Base-by-base conservation (phyloP, 2,329 filamentous ascomycete species). In the Aspergillus tubingensis region DNA sequence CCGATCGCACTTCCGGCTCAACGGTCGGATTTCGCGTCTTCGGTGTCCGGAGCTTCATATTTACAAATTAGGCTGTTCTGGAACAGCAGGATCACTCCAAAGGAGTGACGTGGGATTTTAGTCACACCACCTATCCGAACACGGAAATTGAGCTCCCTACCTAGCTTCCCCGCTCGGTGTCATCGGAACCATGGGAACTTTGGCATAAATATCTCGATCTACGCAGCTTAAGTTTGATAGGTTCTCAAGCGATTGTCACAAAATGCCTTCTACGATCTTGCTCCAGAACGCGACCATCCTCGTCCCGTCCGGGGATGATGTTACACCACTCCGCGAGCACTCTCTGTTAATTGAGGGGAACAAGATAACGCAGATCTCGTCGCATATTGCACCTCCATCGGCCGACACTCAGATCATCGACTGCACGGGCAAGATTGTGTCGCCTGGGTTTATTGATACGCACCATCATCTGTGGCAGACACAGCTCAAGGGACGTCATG, bases 381-480 rank as follows among this genome's bases (percentile, higher is more conserved):
- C 49, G 3, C 38, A 64, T 3, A 62, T 72, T 6, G 30, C 27
- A 3, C 50, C 63, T 2, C 59, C 67, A 0, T 17, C 41, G 2
- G 55, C 51, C 1, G 50, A 48, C 3, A 59, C 67, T 0, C 62
- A 70, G 27, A 60, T 81, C 3, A 70, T 82, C 25, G 76, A 83
- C 61, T 80, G 76, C 21, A 73, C 69, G 6, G 68, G 68, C 27
- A 73, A 70, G 52, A 68, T 72, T 15, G 59, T 74, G 36, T 71
- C 69, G 21, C 74, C 75, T 3, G 74, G 74, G 0, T 76, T 74
- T 57, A 68, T 77, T 39, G 70, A 75, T 52, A 76, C 73, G 7
- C 72, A 77, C 50, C 67, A 78, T 48, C 80, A 83, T 67, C 65
- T 80, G 7, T 83, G 80, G 80, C 79, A 82, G 64, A 77, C 76